Evolutionary conservation across 2,329 filamentous ascomycete genomes (phyloP), one percentile per base, ranked within the genome.

Genomic region (Eutypa lata): DNA sequence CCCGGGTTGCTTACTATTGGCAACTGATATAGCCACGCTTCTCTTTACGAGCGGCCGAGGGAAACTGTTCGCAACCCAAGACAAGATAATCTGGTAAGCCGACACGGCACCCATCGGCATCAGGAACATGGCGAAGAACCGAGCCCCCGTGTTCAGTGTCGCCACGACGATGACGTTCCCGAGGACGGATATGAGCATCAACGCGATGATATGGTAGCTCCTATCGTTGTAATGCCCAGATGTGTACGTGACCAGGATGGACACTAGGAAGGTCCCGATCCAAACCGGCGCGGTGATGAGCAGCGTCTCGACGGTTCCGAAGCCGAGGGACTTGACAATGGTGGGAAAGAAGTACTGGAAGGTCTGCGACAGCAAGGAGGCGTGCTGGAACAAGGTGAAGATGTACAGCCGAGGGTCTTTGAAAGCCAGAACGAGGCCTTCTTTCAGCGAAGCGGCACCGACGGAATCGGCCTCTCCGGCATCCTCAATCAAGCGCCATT

Each of bases 1-100:
- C 26, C 10, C 10, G 26, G 26, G 26, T 10, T 31, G 10, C 26
- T 31, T 31, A 31, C 26, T 70, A 62, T 88, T 88, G 47, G 86
- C 71, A n/a, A 89, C 76, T 8, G 86, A 82, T 49, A 90, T 86
- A 3, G 79, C 79, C 2, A 81, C 80, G 4, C 87, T 87, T 2
- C 86, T 79, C 47, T 87, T 83, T 2, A 84, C 86, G 2, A 87
- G 68, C 1, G 88, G 86, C 67, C 87, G 88, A 0, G 87, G 86
- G 35, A 91, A 79, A 8, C 88, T 86, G 57, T 89, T 88, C 3
- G 83, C 82, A 33, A 90, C 84, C 61, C 80, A 81, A 0, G 86
- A 83, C 45, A 90, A 86, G 22, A 90, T 80, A 54, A 80, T 79
- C 57, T 78, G 76, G 40, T 78, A 80, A 0, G 77, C 71, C 2